A percentile compares a stretch with the other conserved stretches of the same genome.
Evolutionary conservation across 768 basidiomycete species (phyloP).

Genomic region (Galerina sulciceps): DNA sequence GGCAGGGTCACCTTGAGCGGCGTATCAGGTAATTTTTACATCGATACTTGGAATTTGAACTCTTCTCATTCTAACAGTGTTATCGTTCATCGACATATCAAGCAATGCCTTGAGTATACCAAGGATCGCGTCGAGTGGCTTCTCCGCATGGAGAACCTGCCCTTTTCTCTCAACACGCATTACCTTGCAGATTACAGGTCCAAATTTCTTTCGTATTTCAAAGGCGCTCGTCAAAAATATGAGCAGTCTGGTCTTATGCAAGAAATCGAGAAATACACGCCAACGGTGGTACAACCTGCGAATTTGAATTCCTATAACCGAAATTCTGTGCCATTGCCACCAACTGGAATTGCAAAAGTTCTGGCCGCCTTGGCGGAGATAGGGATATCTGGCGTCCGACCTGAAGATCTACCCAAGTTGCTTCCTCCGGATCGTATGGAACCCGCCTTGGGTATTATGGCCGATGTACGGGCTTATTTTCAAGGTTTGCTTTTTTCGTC

Average conservation of each 20-base stretch:
- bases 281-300: background rate
- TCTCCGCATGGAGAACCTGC: slow-evolving; percentile 48
- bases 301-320: background rate
- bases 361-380: slow-evolving; percentile 27
- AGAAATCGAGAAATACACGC: slow-evolving; percentile 24
- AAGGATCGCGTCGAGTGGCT: slow-evolving; percentile 51
- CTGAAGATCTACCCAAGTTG: slow-evolving; percentile 48
- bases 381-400: slow-evolving; percentile 39
- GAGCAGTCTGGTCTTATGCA: slow-evolving; percentile 26
- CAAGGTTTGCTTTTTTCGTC: slow-evolving; percentile 47
- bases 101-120: slow-evolving; percentile 41
- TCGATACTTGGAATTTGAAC: no score
- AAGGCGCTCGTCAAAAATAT: slow-evolving; percentile 38
- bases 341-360: background rate
- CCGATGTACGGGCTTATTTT: slow-evolving; percentile 69
- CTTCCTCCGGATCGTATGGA: slow-evolving; percentile 53
- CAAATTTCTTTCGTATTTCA: slow-evolving; percentile 51
- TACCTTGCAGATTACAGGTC: slow-evolving; percentile 49
- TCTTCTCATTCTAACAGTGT: slow-evolving; percentile 9
- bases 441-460: slow-evolving; percentile 62
- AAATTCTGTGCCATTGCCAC: background rate
- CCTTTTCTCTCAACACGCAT: slow-evolving; percentile 56
- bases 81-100: slow-evolving; percentile 52
- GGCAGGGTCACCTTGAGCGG: slow-evolving; percentile 56
- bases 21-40: slow-evolving; percentile 49